Evolutionary conservation across 2,329 filamentous ascomycete genomes (phyloP).

Genomic region (Lachnum nothofagi): DNA sequence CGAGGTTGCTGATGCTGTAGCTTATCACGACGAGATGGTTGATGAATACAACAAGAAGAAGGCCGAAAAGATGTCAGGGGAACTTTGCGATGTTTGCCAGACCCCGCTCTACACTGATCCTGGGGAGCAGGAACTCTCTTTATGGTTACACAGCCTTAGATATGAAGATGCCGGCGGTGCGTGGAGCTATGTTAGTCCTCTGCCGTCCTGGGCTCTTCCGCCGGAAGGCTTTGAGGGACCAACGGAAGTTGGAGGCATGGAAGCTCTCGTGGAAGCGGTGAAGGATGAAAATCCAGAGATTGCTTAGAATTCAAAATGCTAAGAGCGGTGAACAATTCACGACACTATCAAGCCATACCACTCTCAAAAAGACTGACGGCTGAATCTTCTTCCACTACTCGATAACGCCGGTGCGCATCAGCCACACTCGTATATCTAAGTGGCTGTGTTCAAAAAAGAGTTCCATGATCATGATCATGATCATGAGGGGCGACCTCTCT

Average conservation of each 20-base stretch:
- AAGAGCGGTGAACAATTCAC: neutral
- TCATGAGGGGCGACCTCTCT: too few species aligned
- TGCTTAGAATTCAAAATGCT: conserved; percentile 13
- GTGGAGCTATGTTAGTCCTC: conserved; percentile 81
- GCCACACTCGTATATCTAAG: too few species aligned
- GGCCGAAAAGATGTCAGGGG: conserved; percentile 88
- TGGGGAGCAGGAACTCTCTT: conserved; percentile 79
- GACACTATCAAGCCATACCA: too few species aligned
- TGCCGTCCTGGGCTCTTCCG: conserved; percentile 83
- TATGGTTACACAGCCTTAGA: conserved; percentile 87
- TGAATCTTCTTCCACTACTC: too few species aligned
- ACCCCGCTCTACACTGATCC: conserved; percentile 93
- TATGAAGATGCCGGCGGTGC: conserved; percentile 78
- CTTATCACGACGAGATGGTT: conserved; percentile 92
- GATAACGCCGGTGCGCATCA: too few species aligned
- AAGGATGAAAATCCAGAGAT: conserved; percentile 33
- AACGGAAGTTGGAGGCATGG: conserved; percentile 58
- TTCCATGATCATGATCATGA: too few species aligned
- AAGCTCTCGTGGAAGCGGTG: conserved; percentile 51
- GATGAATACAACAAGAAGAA: conserved; percentile 84
- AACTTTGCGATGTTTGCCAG: conserved; percentile 72
- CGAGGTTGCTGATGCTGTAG: conserved; percentile 82
- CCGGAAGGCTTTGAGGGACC: conserved; percentile 57
- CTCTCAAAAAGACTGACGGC: too few species aligned
- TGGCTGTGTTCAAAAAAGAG: too few species aligned